A percentile compares a stretch with the other conserved stretches of the same genome.
Evolutionary conservation across 768 basidiomycete genomes (phyloP).

Genomic region (Glaciozyma martinii): DNA sequence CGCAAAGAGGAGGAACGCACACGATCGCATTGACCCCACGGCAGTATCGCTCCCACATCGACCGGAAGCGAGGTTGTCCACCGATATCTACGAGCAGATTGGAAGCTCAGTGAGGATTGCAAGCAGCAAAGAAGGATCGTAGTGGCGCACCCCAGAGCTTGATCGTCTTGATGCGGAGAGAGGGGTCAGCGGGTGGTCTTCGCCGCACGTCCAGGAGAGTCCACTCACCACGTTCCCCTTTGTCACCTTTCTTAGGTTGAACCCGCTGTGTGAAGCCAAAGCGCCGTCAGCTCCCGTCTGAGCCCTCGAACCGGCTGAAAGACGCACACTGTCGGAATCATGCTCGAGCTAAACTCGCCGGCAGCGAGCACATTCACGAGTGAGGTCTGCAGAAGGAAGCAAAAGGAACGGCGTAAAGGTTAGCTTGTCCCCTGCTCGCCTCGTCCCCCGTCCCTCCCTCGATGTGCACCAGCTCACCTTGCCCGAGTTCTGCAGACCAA

Average conservation of each 20-base stretch:
- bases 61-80: conserved; percentile 28
- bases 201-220: background rate
- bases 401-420: background rate
- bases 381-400: conserved; percentile 6
- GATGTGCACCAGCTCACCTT: conserved; percentile 1
- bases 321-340: conserved; percentile 29
- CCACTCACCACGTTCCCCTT: conserved; percentile 9
- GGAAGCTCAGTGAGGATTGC: background rate
- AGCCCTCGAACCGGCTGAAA: too few species aligned
- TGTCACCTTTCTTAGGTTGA: conserved; percentile 22
- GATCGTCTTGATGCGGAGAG: conserved; percentile 10
- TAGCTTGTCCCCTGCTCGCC: background rate
- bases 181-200: background rate
- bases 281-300: background rate
- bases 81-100: conserved; percentile 19
- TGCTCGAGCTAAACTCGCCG: conserved; percentile 23
- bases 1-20: conserved; percentile 1
- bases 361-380: conserved; percentile 24
- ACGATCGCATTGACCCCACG: conserved; percentile 23
- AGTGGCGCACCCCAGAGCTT: conserved; percentile 27
- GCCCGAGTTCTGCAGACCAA: conserved; percentile 27
- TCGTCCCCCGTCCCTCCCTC: too few species aligned
- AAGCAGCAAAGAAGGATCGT: background rate
- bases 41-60: conserved; percentile 32
- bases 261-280: conserved; percentile 10